Conservation (phyloP, 805 yeast genomes). For the Ogataea paraovalis region DNA sequence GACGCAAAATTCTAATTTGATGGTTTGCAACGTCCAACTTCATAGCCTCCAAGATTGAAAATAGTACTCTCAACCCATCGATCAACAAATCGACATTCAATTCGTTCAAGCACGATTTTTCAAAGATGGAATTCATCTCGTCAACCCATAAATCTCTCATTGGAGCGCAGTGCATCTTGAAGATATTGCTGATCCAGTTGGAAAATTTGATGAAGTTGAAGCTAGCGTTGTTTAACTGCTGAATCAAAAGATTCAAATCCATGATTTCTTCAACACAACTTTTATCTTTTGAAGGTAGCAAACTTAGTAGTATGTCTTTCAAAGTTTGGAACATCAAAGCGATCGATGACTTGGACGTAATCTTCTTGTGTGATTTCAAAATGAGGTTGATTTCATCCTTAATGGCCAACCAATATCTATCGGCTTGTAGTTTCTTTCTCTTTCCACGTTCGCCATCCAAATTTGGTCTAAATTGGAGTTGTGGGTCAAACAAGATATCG, state of each 20-base stretch:
- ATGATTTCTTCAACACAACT: constrained; percentile 62
- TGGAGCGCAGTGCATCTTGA: constrained; percentile 92
- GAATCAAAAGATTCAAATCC: constrained; percentile 72
- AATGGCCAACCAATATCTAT: constrained; percentile 79
- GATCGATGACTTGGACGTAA: constrained; percentile 32
- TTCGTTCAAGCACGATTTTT: constrained; percentile 34
- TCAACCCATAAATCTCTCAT: constrained; percentile 90
- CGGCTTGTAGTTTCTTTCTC: constrained; percentile 69
- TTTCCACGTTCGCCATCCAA: constrained; percentile 88
- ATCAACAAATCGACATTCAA: constrained; percentile 44
- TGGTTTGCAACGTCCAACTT: constrained; percentile 93
- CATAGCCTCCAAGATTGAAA: constrained; percentile 88
- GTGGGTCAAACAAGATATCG: constrained; percentile 89
- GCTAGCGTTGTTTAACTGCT: constrained; percentile 68
- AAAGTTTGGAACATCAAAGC: constrained; percentile 75
- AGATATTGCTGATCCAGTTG: constrained; percentile 68
- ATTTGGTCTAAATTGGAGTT: constrained; percentile 85
- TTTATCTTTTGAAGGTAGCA: constrained; percentile 76
- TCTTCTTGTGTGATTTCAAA: constrained; percentile 11
- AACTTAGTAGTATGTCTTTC: constrained; percentile 66
- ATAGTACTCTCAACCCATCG: constrained; percentile 72
- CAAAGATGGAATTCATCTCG: constrained; percentile 65
- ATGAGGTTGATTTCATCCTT: constrained; percentile 57
- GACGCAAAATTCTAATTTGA: constrained; percentile 81
- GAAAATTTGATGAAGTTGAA: constrained; percentile 69